Base-by-base conservation (phyloP, 345 rosid genomes). In the Kernera saxatilis region DNA sequence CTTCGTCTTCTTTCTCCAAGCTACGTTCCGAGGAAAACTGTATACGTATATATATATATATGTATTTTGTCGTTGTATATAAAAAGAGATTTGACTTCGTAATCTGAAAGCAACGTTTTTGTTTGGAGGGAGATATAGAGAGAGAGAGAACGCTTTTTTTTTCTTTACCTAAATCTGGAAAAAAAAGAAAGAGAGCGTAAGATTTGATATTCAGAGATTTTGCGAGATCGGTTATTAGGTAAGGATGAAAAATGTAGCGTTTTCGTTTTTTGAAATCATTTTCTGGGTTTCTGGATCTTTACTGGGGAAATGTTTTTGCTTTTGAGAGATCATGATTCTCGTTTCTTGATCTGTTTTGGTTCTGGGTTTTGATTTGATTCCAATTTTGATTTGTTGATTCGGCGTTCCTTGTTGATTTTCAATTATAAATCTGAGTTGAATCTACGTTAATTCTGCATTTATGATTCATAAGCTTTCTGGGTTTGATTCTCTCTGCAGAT, bases 71-170 rank as follows among this genome's bases (percentile, higher is more conserved):
- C 41, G 26, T 69, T 69, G 65, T 45, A 57, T 22, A 39, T 56
- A 55, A 61, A 61, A 62, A 61, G 77, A 75, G 66, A 78, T 72
- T 77, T 67, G 72, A 69, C 74, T 73, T 78, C 54, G 74, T 46
- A 78, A 73, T 71, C 79, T 43, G 74, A 74, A 50, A 78, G 73
- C 80, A 60, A 77, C 71, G 69, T 22, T 53, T 51, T 65, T 27
- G 49, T 33, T 25, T 37, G 29, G 54, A 44, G 36, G 10, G 69
- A 74, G 43, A 73, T 66, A 67, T 22, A 66, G 15, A 62, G 61
- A 59, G 51, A 55, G 75, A 23, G 30, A 61, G 39, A 5, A 36
- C 18, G n/a, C 6, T 32, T 29, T 21, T 48, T 12, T 12, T 52
- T 57, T 65, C 58, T 37, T 59, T 61, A 64, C 81, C 78, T 76